phyloP scores from a whole-genome alignment of 2,329 filamentous ascomycete species.

The Daldinia sp. region DNA sequence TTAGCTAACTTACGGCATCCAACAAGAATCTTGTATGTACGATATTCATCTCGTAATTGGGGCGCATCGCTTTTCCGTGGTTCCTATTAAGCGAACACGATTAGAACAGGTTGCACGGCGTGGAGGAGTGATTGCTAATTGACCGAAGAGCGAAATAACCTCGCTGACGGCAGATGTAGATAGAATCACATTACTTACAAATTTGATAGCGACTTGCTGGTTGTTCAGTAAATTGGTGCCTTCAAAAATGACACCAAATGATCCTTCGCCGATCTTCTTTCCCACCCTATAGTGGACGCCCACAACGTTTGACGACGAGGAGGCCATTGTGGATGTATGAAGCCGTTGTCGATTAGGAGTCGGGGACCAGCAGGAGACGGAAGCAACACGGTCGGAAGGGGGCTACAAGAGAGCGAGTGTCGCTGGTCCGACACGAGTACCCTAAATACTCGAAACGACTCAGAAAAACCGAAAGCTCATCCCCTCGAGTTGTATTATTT shows the following conservation, averaged over 20 bases:
- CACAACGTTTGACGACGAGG: conserved; percentile 94
- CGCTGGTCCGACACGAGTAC: conserved; percentile 42
- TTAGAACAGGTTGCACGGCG: conserved; percentile 12
- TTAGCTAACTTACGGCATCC: conserved; percentile 82
- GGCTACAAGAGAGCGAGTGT: conserved; percentile 11
- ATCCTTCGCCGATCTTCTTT: conserved; percentile 99
- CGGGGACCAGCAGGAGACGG: conserved; percentile 7
- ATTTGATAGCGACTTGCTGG: conserved; percentile 99
- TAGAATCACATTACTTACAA: conserved; percentile 67
- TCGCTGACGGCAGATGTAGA: conserved; percentile 7
- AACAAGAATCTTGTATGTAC: conserved; percentile 99
- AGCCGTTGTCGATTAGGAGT: conserved; percentile 7
- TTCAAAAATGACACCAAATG: conserved; percentile 98
- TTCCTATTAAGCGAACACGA: conserved; percentile 68
- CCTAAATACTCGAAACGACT: conserved; percentile 42
- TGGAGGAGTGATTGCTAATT: background rate
- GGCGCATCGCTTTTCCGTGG: conserved; percentile 98
- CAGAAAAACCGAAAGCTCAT: conserved; percentile 41
- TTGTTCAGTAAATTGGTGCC: conserved; percentile 98
- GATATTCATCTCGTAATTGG: conserved; percentile 96
- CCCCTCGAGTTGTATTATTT: conserved; percentile 35
- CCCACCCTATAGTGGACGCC: conserved; percentile 98
- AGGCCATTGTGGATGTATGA: conserved; percentile 69
- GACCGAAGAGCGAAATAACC: background rate
- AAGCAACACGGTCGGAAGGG: conserved; percentile 28